Evolutionary conservation across 2,329 filamentous ascomycete genomes (phyloP), one percentile per base, ranked within the genome.

Genomic region (Bretziella fagacearum): DNA sequence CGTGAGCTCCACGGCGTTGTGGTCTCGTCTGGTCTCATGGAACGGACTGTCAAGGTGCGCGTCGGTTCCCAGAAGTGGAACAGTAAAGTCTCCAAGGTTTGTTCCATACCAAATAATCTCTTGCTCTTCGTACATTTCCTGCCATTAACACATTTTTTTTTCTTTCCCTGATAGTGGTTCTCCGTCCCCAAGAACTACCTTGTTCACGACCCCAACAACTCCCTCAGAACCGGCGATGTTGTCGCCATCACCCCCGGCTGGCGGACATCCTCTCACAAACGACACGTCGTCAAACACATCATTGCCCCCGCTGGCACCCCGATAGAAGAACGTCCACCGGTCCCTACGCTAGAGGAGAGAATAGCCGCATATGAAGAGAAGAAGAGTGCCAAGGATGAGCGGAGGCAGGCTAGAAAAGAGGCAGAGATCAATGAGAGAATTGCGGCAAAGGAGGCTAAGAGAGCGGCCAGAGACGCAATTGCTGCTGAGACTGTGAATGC

Each of bases 171-270:
- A 11, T 8, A 65, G 63, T 64, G 59, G 65, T 87, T 81, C 61
- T 71, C 77, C 56, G 65, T 71, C 37, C 72, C 74, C 18, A 67
- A 70, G 53, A 71, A 75, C 54, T 71, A 80, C 58, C 74, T 89
- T 25, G 82, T 87, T 30, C 81, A 85, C 65, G 84, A 91, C 61
- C 84, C 84, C 23, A 75, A 74, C 60, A 73, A 77, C 54, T 85
- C 81, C 22, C 70, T 86, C 30, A 71, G 77, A 49, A 71, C 73
- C 44, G 84, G 84, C 57, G 84, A 91, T 60, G 74, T 89, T 2
- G 74, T 91, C 23, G 70, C 76, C 52, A 82, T 89, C 55, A 67
- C 69, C 6, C 70, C 76, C 4, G 78, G 77, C 48, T 78, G 71
- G 70, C 73, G 74, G 45, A 74, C 73, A 5, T 77, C 74, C 33